Base-by-base conservation (phyloP, 805 yeast species). In the Blastobotrys parvus region DNA sequence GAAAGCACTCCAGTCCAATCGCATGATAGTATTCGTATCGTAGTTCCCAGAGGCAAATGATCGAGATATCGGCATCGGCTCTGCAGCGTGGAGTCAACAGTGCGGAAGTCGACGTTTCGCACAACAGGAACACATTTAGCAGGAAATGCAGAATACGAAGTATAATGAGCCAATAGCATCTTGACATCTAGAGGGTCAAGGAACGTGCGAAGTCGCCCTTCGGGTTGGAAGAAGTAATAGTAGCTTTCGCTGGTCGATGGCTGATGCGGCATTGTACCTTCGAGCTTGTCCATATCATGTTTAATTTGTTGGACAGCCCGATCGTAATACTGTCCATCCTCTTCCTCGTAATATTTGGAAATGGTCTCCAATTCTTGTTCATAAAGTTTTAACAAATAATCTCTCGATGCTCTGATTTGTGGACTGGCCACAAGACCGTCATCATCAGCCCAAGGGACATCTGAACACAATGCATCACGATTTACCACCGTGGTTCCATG, bases 141-240 rank as follows among this genome's bases (percentile, higher is more conserved):
- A 3, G 49, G 49, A n/a, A 46, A 43, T 5, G 16, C 11, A 16
- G 32, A 20, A 38, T 19, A 43, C 22, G 19, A 16, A 7, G 31
- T 35, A 37, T 21, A 46, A 17, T 39, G 36, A 13, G 22, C 36
- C 15, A 42, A 25, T 15, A 46, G 35, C 7, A 43, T 29, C 31
- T 21, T 29, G 20, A 46, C 36, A 31, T 46, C 49, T 2, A 23
- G 23, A 7, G 16, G 16, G n/a, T 38, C 32, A 16, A 46, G 36
- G 21, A 42, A 46, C 8, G 41, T 35, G 17, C 40, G 15, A 5
- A 19, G 23, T 19, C 40, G 18, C 11, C 32, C 32, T 19, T 16
- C 19, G 3, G 40, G 39, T 32, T 46, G 49, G 42, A 42, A 46
- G 38, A 46, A 46, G 29, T 42, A 38, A 32, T 35, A 46, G 30